Evolutionary conservation across 2,329 filamentous ascomycete species (phyloP).

Genomic region (Cryphonectria naterciae): DNA sequence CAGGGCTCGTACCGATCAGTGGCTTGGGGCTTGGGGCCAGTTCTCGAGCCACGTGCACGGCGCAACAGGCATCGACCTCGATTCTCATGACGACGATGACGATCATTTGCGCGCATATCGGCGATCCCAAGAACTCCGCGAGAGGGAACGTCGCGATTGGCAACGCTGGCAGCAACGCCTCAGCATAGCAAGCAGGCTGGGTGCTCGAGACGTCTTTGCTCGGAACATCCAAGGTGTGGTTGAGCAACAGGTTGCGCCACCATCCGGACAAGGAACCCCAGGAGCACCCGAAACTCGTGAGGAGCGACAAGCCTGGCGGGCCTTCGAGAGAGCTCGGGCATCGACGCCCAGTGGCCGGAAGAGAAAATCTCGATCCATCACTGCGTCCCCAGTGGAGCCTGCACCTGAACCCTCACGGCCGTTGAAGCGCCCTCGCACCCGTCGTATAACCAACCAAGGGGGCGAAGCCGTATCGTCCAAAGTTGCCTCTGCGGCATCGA

Average conservation of each 20-base stretch:
- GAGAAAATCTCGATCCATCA: slow-evolving; percentile 72
- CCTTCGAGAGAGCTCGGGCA: slow-evolving; percentile 78
- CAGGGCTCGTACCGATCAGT: slow-evolving; percentile 76
- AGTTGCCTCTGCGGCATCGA: slow-evolving; percentile 29
- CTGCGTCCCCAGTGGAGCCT: slow-evolving; percentile 71
- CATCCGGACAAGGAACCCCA: slow-evolving; percentile 48
- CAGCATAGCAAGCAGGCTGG: slow-evolving; percentile 78
- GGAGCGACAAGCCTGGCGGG: slow-evolving; percentile 85
- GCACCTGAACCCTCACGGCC: slow-evolving; percentile 76
- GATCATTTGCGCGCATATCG: slow-evolving; percentile 57
- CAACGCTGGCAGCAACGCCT: slow-evolving; percentile 84
- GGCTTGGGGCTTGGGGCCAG: slow-evolving; percentile 83
- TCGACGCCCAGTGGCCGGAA: slow-evolving; percentile 63
- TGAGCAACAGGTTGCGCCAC: slow-evolving; percentile 51
- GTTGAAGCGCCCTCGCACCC: slow-evolving; percentile 83
- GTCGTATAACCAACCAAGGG: slow-evolving; percentile 59
- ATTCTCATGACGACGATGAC: slow-evolving; percentile 86
- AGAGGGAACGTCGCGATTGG: slow-evolving; percentile 60
- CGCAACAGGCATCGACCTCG: slow-evolving; percentile 74
- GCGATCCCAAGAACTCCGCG: slow-evolving; percentile 55
- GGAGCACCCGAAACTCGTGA: slow-evolving; percentile 69
- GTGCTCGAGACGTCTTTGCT: slow-evolving; percentile 73
- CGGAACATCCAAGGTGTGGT: slow-evolving; percentile 61
- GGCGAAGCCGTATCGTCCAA: slow-evolving; percentile 51
- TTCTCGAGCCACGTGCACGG: slow-evolving; percentile 67